A percentile compares a stretch with the other conserved stretches of the same genome.
Evolutionary conservation across 805 yeast genomes (phyloP).

Genomic region (Candida coquimbonensis): DNA sequence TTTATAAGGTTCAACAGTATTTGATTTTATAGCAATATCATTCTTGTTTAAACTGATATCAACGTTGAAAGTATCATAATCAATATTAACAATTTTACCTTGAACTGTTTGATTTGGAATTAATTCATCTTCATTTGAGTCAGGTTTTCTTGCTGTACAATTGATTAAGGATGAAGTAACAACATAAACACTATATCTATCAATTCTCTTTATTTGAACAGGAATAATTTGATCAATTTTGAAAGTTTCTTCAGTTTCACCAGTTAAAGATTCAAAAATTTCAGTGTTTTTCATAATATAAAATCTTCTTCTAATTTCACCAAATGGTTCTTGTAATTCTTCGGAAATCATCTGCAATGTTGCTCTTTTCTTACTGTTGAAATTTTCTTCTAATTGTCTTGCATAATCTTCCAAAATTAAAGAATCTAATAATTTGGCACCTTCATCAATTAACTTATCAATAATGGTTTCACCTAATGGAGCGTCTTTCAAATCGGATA

Average conservation of each 20-base stretch:
- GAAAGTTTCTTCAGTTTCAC: conserved; percentile 70
- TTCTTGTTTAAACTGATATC: conserved; percentile 63
- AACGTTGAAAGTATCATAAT: conserved; percentile 69
- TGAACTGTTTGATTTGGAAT: conserved; percentile 76
- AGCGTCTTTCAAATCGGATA: conserved; percentile 67
- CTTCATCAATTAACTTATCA: conserved; percentile 55
- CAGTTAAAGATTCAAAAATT: conserved; percentile 83
- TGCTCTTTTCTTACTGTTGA: conserved; percentile 66
- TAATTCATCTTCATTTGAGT: conserved; percentile 32
- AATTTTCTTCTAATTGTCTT: conserved; percentile 70
- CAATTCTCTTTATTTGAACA: conserved; percentile 61
- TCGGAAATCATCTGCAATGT: conserved; percentile 78
- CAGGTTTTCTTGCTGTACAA: conserved; percentile 45
- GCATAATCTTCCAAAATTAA: conserved; percentile 89
- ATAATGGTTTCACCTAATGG: conserved; percentile 65
- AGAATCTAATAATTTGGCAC: conserved; percentile 71
- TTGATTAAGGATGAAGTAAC: conserved; percentile 57
- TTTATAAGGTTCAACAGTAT: conserved; percentile 28
- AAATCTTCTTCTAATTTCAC: conserved; percentile 74
- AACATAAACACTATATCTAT: conserved; percentile 36
- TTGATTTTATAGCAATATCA: conserved; percentile 49
- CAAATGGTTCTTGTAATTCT: conserved; percentile 83
- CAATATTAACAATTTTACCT: conserved; percentile 66
- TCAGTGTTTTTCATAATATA: conserved; percentile 59
- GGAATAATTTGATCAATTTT: conserved; percentile 68